Evolutionary conservation across 768 basidiomycete species (phyloP).

Genomic region (Termitomyces bulborhizus): DNA sequence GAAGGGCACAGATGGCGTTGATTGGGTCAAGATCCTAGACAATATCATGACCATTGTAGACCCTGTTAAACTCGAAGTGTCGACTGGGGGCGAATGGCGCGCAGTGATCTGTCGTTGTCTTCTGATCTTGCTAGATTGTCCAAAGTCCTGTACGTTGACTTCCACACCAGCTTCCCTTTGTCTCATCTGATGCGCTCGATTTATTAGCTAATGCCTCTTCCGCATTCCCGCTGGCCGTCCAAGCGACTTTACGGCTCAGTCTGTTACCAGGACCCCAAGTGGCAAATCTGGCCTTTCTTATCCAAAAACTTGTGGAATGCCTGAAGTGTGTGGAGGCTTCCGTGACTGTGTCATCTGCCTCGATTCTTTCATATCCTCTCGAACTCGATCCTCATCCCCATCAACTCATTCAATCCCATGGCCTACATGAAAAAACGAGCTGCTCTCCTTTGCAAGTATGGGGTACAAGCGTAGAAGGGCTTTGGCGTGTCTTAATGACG

Average conservation of each 20-base stretch:
- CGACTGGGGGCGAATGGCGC: conserved; percentile 58
- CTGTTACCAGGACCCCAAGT: conserved; percentile 22
- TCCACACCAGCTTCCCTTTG: neutral
- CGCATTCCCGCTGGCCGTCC: conserved; percentile 19
- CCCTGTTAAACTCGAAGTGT: conserved; percentile 41
- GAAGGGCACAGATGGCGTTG: conserved; percentile 35
- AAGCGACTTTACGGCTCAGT: conserved; percentile 30
- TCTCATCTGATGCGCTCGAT: neutral
- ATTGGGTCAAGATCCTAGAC: conserved; percentile 62
- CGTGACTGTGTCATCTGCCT: conserved; percentile 9
- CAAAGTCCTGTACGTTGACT: conserved; percentile 18
- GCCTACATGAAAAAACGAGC: conserved; percentile 27
- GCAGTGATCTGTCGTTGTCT: conserved; percentile 49
- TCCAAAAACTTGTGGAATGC: conserved; percentile 21
- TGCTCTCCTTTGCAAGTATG: conserved; percentile 31
- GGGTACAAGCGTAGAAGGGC: conserved; percentile 45
- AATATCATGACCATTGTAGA: conserved; percentile 53
- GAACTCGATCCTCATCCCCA: neutral
- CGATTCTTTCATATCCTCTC: neutral
- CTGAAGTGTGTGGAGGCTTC: conserved; percentile 24
- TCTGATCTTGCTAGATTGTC: conserved; percentile 27
- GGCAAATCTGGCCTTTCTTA: conserved; percentile 22
- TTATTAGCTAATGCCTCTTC: conserved; percentile 3
- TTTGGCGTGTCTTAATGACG: conserved; percentile 52
- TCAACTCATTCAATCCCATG: conserved; percentile 28